Evolutionary conservation across 2,329 filamentous ascomycete genomes (phyloP), one percentile per base, ranked within the genome.

Genomic region (Fusarium napiforme): DNA sequence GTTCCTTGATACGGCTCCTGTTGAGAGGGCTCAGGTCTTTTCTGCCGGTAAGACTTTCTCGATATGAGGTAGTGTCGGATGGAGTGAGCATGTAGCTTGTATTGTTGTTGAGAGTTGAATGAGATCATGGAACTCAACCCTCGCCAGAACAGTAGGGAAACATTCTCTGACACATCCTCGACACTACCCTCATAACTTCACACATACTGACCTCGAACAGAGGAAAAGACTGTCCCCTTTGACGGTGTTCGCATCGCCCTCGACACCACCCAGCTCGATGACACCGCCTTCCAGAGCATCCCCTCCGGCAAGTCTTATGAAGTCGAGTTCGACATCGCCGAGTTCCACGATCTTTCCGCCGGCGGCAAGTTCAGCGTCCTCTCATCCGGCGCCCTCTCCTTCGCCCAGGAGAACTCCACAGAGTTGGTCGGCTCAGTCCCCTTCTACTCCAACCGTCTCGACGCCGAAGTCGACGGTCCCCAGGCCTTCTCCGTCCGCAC

Each of bases 391-490:
- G 83, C 85, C 16, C 84, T 93, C 47, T 87, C 88, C 14, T 87
- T 87, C 62, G 88, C 90, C 36, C 83, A 85, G 28, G 82, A 82
- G 47, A 83, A 85, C 75, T 85, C 84, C 26, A 89, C 84, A 52
- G 82, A 86, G 45, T 84, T 93, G 40, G 80, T 86, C 15, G 89
- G 88, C 55, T 86, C 85, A 49, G 79, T 92, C 5, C 79, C 85
- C 16, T 93, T 87, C 82, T 82, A 84, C 59, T 90, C 88, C 77
- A 92, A 93, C 82, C 83, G 84, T 21, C 80, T 93, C 53, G 84
- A 84, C 58, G 83, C 91, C 68, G 81, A 85, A 10, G 84, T 93
- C 46, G 86, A 93, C 71, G 90, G 87, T 23, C 81, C 81, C 16
- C 79, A 86, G 55, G 90, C 91, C 15, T 84, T 85, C 50, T 82